Percentiles rank a stretch among this genome's conserved stretches.
phyloP scores from a whole-genome alignment of 805 yeast species.

The Maudiozyma barnettii region DNA sequence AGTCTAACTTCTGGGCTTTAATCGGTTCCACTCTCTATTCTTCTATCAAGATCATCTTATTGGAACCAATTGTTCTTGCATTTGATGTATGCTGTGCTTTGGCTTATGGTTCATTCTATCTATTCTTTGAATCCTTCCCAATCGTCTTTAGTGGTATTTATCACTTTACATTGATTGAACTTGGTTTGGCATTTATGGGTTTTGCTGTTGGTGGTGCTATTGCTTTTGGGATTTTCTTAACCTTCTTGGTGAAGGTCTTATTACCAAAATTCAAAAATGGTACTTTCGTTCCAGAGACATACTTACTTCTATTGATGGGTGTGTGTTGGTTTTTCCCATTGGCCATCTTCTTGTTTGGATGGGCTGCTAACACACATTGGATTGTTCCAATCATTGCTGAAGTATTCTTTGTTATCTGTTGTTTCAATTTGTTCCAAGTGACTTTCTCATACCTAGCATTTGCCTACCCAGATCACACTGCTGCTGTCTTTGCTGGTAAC shows the following conservation, averaged over 20 bases:
- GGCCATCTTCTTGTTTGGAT: slow-evolving; percentile 39
- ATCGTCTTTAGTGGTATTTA: slow-evolving; percentile 57
- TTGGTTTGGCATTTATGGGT: slow-evolving; percentile 44
- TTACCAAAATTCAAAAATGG: slow-evolving; percentile 19
- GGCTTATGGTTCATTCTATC: slow-evolving; percentile 69
- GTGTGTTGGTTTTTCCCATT: slow-evolving; percentile 36
- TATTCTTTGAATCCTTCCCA: slow-evolving; percentile 69
- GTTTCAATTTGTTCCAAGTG: slow-evolving; percentile 41
- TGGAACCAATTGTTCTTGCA: slow-evolving; percentile 63
- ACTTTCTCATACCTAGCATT: slow-evolving; percentile 39
- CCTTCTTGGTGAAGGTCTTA: slow-evolving; percentile 19
- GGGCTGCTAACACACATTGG: slow-evolving; percentile 44
- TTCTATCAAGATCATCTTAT: slow-evolving; percentile 52
- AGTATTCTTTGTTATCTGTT: slow-evolving; percentile 31
- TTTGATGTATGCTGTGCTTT: slow-evolving; percentile 66
- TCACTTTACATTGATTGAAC: slow-evolving; percentile 32
- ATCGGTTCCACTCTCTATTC: slow-evolving; percentile 41
- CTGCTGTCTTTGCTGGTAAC: slow-evolving; percentile 51
- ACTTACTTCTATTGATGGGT: slow-evolving; percentile 31
- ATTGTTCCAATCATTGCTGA: slow-evolving; percentile 38
- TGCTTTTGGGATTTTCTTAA: slow-evolving; percentile 27
- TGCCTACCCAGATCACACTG: slow-evolving; percentile 39
- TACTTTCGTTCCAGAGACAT: slow-evolving; percentile 32
- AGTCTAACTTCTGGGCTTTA: slow-evolving; percentile 20
- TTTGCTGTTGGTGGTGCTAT: slow-evolving; percentile 23